These are phyloP conservation scores for Allomyces macrogynus DNA, from an alignment of 192 early-diverging fungal species.

Conservation along the genomic window DNA sequence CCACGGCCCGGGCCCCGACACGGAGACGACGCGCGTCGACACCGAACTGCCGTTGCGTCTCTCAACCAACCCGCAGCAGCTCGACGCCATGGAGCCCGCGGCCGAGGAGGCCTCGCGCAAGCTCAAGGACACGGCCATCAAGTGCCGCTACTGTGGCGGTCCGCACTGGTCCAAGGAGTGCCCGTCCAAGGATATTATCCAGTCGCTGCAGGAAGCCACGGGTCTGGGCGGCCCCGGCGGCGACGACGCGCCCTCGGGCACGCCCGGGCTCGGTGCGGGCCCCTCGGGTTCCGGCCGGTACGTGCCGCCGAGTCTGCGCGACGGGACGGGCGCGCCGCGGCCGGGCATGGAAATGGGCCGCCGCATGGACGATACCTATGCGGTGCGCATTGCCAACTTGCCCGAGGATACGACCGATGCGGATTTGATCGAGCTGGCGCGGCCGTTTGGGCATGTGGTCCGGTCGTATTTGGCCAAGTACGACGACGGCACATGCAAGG, in stretches of 20 bases:
- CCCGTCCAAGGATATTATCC: conserved; percentile 91
- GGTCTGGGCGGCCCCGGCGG: conserved; percentile 4
- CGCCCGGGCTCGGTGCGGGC: neutral
- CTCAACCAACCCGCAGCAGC: conserved; percentile 40
- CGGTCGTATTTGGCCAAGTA: conserved; percentile 75
- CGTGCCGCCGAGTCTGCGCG: neutral
- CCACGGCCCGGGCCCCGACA: conserved; percentile 61
- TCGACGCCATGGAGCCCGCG: conserved; percentile 15
- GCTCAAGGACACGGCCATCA: conserved; percentile 58
- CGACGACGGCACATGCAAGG: conserved; percentile 71
- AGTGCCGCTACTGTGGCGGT: conserved; percentile 90
- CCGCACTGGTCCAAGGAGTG: conserved; percentile 92
- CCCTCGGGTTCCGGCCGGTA: neutral
- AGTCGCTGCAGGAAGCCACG: conserved; percentile 41
- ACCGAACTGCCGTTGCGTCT: conserved; percentile 76
- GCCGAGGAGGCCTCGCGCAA: conserved; percentile 27
- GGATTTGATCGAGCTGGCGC: conserved; percentile 76
- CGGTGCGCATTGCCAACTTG: conserved; percentile 84
- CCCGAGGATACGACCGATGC: conserved; percentile 78
- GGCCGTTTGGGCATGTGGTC: conserved; percentile 59
- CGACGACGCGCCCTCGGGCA: conserved; percentile 3
- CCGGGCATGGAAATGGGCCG: conserved; percentile 1
- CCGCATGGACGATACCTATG: conserved; percentile 23
- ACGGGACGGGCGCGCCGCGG: conserved; percentile 5
- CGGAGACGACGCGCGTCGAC: conserved; percentile 67